Evolutionary conservation across 345 rosid species (phyloP).

Genomic region (Salix suchowensis): DNA sequence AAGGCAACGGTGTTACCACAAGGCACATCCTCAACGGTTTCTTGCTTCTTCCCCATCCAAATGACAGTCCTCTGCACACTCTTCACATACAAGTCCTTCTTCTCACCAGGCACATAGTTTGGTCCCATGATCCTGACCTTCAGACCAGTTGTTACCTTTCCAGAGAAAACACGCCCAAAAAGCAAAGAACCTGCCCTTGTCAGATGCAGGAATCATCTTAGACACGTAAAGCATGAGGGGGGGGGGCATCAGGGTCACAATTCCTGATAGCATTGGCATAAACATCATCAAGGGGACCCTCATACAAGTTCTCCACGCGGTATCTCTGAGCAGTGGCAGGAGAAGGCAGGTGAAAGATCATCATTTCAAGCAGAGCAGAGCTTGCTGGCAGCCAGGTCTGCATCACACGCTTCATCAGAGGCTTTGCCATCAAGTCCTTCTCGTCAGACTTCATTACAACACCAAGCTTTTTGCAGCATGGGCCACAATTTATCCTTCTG

Average conservation of each 20-base stretch:
- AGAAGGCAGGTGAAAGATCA: constrained; percentile 76
- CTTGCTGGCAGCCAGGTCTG: constrained; percentile 90
- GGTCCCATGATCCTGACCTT: constrained; percentile 91
- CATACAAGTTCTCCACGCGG: constrained; percentile 85
- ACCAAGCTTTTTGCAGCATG: constrained; percentile 68
- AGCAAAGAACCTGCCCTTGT: constrained; percentile 76
- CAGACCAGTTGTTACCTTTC: constrained; percentile 64
- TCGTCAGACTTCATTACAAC: constrained; percentile 65
- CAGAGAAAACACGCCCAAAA: constrained; percentile 80
- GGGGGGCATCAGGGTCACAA: constrained; percentile 80
- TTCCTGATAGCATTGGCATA: constrained; percentile 65
- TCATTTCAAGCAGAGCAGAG: constrained; percentile 73
- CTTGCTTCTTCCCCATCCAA: constrained; percentile 89
- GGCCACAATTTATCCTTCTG: constrained; percentile 89
- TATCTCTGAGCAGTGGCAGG: constrained; percentile 66
- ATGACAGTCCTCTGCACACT: constrained; percentile 75
- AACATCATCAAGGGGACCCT: constrained; percentile 74
- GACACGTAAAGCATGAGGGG: constrained; percentile 88
- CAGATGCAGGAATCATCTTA: constrained; percentile 89
- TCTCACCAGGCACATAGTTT: constrained; percentile 75
- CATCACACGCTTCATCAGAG: constrained; percentile 89
- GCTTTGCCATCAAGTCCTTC: constrained; percentile 69
- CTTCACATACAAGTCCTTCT: constrained; percentile 63
- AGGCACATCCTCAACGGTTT: constrained; percentile 80
- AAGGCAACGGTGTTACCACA: constrained; percentile 80